Evolutionary conservation across 345 rosid genomes (phyloP).

Genomic region (Passiflora organensis): DNA sequence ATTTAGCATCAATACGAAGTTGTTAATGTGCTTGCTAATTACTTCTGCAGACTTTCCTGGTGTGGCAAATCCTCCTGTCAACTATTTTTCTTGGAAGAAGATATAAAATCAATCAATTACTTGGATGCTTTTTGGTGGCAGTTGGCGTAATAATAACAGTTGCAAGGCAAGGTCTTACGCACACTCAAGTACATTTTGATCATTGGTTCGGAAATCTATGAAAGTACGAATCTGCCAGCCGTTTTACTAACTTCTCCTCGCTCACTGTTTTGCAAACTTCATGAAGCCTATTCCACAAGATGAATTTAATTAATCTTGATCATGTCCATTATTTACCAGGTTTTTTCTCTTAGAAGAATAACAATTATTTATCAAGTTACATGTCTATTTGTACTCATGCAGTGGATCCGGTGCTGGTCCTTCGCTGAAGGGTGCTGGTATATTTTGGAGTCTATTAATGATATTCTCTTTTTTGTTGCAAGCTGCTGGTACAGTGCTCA

Average conservation of each 20-base stretch:
- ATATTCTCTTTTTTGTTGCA: slow-evolving; percentile 77
- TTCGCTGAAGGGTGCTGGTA: slow-evolving; percentile 66
- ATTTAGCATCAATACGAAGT: too few species aligned
- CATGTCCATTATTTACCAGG: too few species aligned
- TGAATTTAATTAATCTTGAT: too few species aligned
- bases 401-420: slow-evolving; percentile 77
- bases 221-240: background rate
- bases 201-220: background rate
- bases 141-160: slow-evolving; percentile 81
- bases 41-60: slow-evolving; percentile 76
- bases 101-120: slow-evolving; percentile 68
- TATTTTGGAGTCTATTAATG: slow-evolving; percentile 92
- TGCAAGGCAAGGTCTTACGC: slow-evolving; percentile 63
- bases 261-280: too few species aligned
- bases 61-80: slow-evolving; percentile 94
- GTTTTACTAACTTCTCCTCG: background rate
- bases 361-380: too few species aligned
- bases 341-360: too few species aligned
- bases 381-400: slow-evolving; percentile 25
- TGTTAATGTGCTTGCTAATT: slow-evolving; percentile 14
- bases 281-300: too few species aligned
- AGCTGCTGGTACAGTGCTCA: slow-evolving; percentile 83
- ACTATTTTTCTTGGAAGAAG: slow-evolving; percentile 80
- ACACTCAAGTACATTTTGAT: too few species aligned
- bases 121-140: slow-evolving; percentile 81